Conservation (phyloP, 306 rosid genomes). For the Cercis canadensis region DNA sequence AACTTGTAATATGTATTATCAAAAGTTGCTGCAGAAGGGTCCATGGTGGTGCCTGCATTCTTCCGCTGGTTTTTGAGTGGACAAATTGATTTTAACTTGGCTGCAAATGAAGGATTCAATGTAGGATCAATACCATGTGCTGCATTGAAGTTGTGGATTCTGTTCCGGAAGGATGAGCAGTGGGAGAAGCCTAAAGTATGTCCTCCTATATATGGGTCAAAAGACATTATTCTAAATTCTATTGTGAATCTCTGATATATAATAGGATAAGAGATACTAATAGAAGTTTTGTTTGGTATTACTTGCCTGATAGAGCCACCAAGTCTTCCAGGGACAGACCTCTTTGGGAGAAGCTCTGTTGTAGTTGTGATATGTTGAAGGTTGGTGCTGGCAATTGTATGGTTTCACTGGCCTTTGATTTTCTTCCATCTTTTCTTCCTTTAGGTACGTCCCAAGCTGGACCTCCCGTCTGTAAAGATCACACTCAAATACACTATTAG, state of each 20-base stretch:
- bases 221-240: constrained; percentile 20
- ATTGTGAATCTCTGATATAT: not conserved
- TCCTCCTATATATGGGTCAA: constrained; percentile 63
- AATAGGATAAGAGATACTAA: not conserved
- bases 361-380: constrained; percentile 77
- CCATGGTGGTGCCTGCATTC: constrained; percentile 63
- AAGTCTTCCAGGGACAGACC: constrained; percentile 69
- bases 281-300: too few species aligned
- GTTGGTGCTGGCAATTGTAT: constrained; percentile 72
- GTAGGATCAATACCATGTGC: constrained; percentile 66
- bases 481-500: constrained; percentile 5
- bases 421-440: constrained; percentile 88
- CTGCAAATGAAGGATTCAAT: constrained; percentile 59
- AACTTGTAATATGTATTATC: constrained; percentile 78
- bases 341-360: constrained; percentile 78
- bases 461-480: constrained; percentile 74
- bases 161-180: constrained; percentile 79
- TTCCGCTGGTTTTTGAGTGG: constrained; percentile 59
- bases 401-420: constrained; percentile 79
- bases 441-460: constrained; percentile 87
- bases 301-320: constrained; percentile 78
- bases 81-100: constrained; percentile 57
- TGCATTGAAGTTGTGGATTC: constrained; percentile 69
- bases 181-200: constrained; percentile 92
- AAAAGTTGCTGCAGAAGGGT: constrained; percentile 58